These are phyloP conservation scores for Lactifluus echinatus DNA, from an alignment of 768 basidiomycete species.

Conservation along the genomic window DNA sequence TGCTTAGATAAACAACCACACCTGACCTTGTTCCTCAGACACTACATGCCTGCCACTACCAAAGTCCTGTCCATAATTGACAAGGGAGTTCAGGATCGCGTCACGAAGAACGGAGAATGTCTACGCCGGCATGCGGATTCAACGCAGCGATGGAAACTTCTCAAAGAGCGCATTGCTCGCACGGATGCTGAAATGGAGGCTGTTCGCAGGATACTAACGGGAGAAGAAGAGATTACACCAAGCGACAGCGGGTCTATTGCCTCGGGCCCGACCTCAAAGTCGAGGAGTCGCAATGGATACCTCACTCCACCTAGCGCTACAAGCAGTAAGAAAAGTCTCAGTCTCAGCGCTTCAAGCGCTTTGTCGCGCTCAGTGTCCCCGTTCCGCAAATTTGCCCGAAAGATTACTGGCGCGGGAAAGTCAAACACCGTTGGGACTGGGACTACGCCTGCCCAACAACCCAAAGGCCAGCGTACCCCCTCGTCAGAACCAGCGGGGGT, in stretches of 20 bases:
- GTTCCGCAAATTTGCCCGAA: conserved; percentile 68
- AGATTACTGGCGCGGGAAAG: conserved; percentile 43
- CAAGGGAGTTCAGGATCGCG: conserved; percentile 86
- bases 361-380: conserved; percentile 76
- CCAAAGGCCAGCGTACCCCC: conserved; percentile 37
- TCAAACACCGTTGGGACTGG: conserved; percentile 26
- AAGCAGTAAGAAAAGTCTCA: conserved; percentile 31
- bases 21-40: conserved; percentile 38
- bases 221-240: conserved; percentile 39
- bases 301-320: conserved; percentile 52
- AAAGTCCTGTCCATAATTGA: conserved; percentile 92
- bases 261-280: conserved; percentile 41
- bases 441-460: conserved; percentile 39
- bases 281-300: conserved; percentile 45
- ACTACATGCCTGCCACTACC: conserved; percentile 89
- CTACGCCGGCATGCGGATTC: conserved; percentile 85
- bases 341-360: conserved; percentile 38
- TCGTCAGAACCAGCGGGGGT: conserved; percentile 46
- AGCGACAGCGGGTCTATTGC: conserved; percentile 67
- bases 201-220: conserved; percentile 47
- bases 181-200: conserved; percentile 79
- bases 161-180: conserved; percentile 69
- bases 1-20: neutral
- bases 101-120: conserved; percentile 96
- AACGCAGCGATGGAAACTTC: conserved; percentile 72